These are phyloP conservation scores for Teratosphaeriaceae sp. DNA, from an alignment of 2,329 filamentous ascomycete species.

Conservation along the genomic window DNA sequence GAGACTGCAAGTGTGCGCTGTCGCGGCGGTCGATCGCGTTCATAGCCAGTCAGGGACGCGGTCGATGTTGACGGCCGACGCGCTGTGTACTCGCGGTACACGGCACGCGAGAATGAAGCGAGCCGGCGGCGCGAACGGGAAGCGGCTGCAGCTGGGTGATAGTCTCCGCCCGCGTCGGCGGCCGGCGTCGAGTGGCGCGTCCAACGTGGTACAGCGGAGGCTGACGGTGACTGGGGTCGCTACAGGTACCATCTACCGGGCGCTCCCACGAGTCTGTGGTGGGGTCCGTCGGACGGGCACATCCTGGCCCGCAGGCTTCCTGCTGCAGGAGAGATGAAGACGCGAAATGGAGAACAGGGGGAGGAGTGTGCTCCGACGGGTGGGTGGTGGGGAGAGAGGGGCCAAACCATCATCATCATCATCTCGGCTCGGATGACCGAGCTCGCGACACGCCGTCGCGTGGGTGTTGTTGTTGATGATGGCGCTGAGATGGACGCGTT, in stretches of 20 bases:
- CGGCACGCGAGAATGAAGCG: conserved; percentile 15
- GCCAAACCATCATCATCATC: neutral
- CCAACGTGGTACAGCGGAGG: conserved; percentile 14
- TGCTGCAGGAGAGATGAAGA: neutral
- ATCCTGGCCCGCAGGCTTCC: neutral
- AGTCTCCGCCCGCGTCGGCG: neutral
- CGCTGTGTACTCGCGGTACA: conserved; percentile 8
- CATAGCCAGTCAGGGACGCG: neutral
- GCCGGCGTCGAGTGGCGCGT: conserved; percentile 9
- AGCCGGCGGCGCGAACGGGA: conserved; percentile 10
- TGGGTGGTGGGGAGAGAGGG: neutral
- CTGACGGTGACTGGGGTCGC: conserved; percentile 6
- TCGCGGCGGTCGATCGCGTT: neutral
- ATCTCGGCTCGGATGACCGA: neutral
- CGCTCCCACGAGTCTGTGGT: neutral
- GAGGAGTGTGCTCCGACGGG: neutral
- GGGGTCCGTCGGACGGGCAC: neutral
- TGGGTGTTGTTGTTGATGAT: too few species aligned
- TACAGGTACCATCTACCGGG: neutral
- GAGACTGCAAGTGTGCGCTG: conserved; percentile 10
- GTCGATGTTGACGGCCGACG: conserved; percentile 9
- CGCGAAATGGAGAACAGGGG: neutral
- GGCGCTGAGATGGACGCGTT: too few species aligned
- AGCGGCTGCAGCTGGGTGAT: conserved; percentile 14
- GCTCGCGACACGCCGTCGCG: too few species aligned